phyloP scores from a whole-genome alignment of 345 rosid species.

The Moringa oleifera region DNA sequence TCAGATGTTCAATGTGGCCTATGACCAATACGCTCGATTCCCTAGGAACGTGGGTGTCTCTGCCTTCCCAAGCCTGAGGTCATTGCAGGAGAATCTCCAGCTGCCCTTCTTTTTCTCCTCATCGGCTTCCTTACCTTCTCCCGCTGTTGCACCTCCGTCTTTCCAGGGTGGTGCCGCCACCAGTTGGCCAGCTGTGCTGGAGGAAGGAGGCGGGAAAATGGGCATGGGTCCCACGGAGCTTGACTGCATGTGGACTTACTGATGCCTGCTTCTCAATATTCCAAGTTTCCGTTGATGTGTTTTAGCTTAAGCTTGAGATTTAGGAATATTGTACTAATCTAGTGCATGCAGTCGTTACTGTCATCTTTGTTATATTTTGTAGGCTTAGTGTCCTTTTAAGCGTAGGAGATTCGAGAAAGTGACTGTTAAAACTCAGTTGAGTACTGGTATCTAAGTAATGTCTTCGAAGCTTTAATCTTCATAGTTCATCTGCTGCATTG shows the following conservation, averaged over 20 bases:
- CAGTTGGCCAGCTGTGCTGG: conserved; percentile 31
- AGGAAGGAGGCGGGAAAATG: conserved; percentile 36
- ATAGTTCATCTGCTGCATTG: no score
- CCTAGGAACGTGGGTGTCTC: conserved; percentile 33
- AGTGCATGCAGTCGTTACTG: no score
- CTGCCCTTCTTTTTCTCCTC: conserved; percentile 50
- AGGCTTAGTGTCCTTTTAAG: no score
- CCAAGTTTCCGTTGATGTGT: conserved; percentile 16
- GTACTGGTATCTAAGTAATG: no score
- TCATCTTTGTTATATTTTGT: no score
- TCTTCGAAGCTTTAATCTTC: no score
- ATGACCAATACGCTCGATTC: conserved; percentile 15
- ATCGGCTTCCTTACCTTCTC: conserved; percentile 13
- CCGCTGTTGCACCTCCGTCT: conserved; percentile 17
- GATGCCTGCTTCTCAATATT: background rate
- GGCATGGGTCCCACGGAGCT: conserved; percentile 50
- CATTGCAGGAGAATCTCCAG: conserved; percentile 79
- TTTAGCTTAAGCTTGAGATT: no score
- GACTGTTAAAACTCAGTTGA: no score
- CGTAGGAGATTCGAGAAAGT: no score
- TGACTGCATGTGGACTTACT: conserved; percentile 71
- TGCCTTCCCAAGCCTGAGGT: conserved; percentile 56
- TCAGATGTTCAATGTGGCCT: background rate
- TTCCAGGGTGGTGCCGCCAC: conserved; percentile 20
- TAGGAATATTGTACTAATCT: no score